Evolutionary conservation across 352 stramenopile genomes (phyloP).

Genomic region (Pythium angustatum): DNA sequence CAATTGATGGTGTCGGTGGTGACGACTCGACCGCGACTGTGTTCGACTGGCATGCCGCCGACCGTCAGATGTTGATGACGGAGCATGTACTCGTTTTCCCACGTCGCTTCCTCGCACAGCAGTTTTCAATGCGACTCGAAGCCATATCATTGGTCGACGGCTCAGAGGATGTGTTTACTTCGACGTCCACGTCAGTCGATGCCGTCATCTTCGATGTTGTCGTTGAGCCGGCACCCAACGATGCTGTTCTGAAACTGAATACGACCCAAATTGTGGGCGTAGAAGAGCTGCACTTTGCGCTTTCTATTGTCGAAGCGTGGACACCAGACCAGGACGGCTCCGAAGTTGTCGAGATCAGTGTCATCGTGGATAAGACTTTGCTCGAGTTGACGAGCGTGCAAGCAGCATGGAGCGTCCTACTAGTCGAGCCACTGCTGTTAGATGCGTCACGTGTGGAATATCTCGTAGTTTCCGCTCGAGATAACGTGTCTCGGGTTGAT

Average conservation of each 20-base stretch:
- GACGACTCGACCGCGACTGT: background rate
- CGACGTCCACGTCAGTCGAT: background rate
- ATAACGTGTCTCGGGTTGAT: conserved; percentile 1
- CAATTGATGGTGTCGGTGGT: background rate
- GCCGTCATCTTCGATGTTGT: conserved; percentile 1
- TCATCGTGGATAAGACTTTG: background rate
- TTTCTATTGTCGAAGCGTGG: conserved; percentile 40
- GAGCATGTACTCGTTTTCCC: background rate
- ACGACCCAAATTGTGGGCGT: conserved; percentile 25
- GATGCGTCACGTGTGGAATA: background rate
- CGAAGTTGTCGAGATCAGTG: conserved; percentile 43
- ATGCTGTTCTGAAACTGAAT: conserved; percentile 34
- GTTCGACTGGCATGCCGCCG: background rate
- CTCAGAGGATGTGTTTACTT: background rate
- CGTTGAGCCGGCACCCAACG: conserved; percentile 30
- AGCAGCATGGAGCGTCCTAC: no score
- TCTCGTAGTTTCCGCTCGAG: background rate
- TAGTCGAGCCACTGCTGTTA: background rate
- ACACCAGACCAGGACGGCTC: conserved; percentile 52
- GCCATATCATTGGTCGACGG: background rate
- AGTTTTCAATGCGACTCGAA: conserved; percentile 12
- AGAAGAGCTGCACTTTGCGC: conserved; percentile 32
- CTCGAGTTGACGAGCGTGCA: conserved; percentile 8
- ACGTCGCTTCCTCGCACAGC: conserved; percentile 6
- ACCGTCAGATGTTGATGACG: background rate